These are phyloP conservation scores for Amyloporia xantha DNA, from an alignment of 768 basidiomycete species.

Conservation along the genomic window DNA sequence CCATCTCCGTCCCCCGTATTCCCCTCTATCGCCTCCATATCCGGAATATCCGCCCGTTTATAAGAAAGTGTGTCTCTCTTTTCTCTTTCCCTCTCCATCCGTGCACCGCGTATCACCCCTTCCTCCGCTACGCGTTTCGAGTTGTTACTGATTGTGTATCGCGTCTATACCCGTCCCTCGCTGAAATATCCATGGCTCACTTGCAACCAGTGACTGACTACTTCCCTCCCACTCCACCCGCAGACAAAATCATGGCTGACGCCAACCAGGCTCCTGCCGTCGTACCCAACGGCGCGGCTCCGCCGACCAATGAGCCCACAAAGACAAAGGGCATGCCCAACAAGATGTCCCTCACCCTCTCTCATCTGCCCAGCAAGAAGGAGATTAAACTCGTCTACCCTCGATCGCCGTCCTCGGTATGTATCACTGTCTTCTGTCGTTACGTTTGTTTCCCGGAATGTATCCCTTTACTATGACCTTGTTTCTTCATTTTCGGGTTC, in stretches of 20 bases:
- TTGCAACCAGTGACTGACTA: conserved; percentile 16
- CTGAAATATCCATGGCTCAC: not conserved
- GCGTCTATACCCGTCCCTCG: not conserved
- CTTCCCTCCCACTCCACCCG: conserved; percentile 29
- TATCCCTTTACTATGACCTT: not conserved
- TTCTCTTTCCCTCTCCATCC: not conserved
- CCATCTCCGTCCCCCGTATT: not conserved
- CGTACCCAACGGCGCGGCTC: conserved; percentile 16
- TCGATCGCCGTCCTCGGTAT: conserved; percentile 62
- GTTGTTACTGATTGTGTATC: no score
- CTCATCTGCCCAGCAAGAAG: conserved; percentile 68
- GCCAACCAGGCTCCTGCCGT: conserved; percentile 9
- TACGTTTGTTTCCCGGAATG: no score
- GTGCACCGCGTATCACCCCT: not conserved
- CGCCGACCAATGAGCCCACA: conserved; percentile 14
- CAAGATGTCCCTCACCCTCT: conserved; percentile 64
- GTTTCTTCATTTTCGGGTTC: not conserved
- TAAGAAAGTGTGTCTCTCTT: not conserved
- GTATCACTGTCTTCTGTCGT: conserved; percentile 17
- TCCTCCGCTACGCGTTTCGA: no score
- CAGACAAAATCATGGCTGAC: conserved; percentile 15
- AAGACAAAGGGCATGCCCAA: conserved; percentile 32
- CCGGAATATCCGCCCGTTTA: not conserved
- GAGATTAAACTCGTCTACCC: conserved; percentile 70
- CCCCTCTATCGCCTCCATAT: not conserved